Conservation (phyloP, 352 stramenopile species). For the Globisporangium uncinulatum region DNA sequence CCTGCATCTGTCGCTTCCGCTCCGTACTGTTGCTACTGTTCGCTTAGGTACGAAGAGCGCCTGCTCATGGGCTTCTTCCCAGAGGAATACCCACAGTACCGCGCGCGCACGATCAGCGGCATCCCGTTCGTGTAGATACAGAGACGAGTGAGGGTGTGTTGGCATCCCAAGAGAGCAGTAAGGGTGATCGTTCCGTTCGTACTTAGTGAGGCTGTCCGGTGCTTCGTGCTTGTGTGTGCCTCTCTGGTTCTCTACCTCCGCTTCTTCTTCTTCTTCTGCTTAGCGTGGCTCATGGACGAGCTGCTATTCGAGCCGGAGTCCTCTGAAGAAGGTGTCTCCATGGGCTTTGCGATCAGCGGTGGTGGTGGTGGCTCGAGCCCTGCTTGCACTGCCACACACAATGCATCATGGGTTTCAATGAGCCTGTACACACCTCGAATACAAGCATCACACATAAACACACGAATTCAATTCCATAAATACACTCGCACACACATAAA, state of each 20-base stretch:
- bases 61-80: constrained; percentile 89
- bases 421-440: neutral
- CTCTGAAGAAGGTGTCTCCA: neutral
- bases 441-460: neutral
- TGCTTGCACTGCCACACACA: constrained; percentile 24
- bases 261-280: constrained; percentile 44
- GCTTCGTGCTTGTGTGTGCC: neutral
- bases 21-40: neutral
- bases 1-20: too few relatives aligned
- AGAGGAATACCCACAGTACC: constrained; percentile 90
- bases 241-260: constrained; percentile 3
- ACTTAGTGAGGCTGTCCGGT: neutral
- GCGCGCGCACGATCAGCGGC: constrained; percentile 80
- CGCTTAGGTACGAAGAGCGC: constrained; percentile 87
- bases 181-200: neutral
- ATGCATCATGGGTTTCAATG: neutral
- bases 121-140: constrained; percentile 86
- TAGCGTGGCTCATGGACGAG: constrained; percentile 23
- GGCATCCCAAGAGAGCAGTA: neutral
- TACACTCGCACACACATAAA: neutral
- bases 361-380: constrained; percentile 32
- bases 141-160: neutral
- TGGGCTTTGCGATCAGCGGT: constrained; percentile 15
- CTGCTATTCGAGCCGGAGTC: neutral
- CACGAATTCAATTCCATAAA: too few relatives aligned